Evolutionary conservation across 2,329 filamentous ascomycete genomes (phyloP).

Genomic region (Colletotrichum nymphaeae): DNA sequence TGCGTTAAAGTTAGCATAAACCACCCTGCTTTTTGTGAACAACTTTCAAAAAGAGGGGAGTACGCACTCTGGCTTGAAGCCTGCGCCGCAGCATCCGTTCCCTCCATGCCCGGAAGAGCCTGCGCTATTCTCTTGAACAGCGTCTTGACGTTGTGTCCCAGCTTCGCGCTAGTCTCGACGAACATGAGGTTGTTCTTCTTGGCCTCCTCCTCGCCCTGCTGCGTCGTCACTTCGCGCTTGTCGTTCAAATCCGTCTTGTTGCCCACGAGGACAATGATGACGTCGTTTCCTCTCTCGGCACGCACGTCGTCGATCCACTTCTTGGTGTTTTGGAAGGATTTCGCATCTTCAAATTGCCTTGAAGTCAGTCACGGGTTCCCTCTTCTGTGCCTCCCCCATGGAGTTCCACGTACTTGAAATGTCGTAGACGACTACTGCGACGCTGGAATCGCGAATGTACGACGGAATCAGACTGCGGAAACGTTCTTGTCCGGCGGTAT

Average conservation of each 20-base stretch:
- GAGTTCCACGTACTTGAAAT: slow-evolving; percentile 77
- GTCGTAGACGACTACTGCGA: slow-evolving; percentile 98
- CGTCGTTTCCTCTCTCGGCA: slow-evolving; percentile 96
- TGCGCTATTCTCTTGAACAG: slow-evolving; percentile 98
- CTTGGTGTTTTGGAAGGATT: slow-evolving; percentile 97
- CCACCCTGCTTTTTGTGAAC: no score
- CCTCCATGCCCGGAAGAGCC: slow-evolving; percentile 97
- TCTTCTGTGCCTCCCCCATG: not conserved
- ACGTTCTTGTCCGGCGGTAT: slow-evolving; percentile 96
- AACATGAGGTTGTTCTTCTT: slow-evolving; percentile 99
- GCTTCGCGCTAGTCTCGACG: slow-evolving; percentile 97
- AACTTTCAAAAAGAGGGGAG: not conserved
- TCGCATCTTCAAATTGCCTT: slow-evolving; percentile 70
- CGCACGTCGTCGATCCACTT: slow-evolving; percentile 99
- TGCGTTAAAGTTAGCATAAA: slow-evolving; percentile 48
- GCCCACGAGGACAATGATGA: slow-evolving; percentile 97
- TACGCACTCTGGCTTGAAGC: slow-evolving; percentile 80
- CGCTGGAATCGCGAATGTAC: slow-evolving; percentile 97
- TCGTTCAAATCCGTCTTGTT: slow-evolving; percentile 99
- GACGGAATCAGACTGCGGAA: slow-evolving; percentile 98
- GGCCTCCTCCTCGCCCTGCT: slow-evolving; percentile 96
- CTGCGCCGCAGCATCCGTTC: slow-evolving; percentile 81
- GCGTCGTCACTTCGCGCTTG: slow-evolving; percentile 96
- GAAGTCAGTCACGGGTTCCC: not conserved
- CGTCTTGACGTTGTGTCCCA: slow-evolving; percentile 97